phyloP scores from a whole-genome alignment of 1,284 basidiomycete species.

The Wallemia hederae region DNA sequence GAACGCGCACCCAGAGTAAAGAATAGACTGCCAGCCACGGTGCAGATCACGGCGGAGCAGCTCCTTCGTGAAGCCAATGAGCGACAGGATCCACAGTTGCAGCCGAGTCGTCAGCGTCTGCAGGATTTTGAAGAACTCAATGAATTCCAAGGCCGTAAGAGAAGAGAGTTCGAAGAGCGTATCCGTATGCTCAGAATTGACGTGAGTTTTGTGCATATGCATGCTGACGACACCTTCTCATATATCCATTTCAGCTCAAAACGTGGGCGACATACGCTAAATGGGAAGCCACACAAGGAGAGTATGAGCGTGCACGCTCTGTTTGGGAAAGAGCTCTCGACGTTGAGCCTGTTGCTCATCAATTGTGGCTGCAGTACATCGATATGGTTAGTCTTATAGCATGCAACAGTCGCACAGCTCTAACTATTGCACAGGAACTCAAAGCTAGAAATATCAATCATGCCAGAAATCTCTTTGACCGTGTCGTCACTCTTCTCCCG shows the following conservation, averaged over 20 bases:
- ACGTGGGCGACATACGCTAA: constrained; percentile 31
- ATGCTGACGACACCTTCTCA: not conserved
- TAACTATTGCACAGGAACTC: constrained; percentile 28
- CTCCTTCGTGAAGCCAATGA: constrained; percentile 84
- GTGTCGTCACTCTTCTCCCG: constrained; percentile 79
- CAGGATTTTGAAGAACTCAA: constrained; percentile 92
- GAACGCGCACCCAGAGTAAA: constrained; percentile 34
- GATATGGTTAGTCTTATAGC: constrained; percentile 31
- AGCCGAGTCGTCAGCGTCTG: constrained; percentile 73
- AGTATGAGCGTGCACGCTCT: constrained; percentile 65
- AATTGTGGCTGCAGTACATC: constrained; percentile 86
- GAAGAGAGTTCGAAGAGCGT: constrained; percentile 87
- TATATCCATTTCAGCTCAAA: constrained; percentile 17
- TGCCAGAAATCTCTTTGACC: constrained; percentile 82
- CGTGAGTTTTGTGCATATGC: constrained; percentile 30
- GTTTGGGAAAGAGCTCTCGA: constrained; percentile 92
- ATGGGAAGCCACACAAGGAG: constrained; percentile 80
- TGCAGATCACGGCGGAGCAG: constrained; percentile 96
- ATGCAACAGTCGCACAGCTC: not conserved
- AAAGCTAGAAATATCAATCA: constrained; percentile 92
- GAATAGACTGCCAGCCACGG: constrained; percentile 69
- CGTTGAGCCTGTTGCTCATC: constrained; percentile 61
- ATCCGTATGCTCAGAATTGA: constrained; percentile 67
- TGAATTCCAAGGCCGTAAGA: constrained; percentile 79
- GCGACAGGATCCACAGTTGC: constrained; percentile 66